These are phyloP conservation scores for Paxillus ammoniavirescens DNA, from an alignment of 768 basidiomycete species.

Conservation along the genomic window DNA sequence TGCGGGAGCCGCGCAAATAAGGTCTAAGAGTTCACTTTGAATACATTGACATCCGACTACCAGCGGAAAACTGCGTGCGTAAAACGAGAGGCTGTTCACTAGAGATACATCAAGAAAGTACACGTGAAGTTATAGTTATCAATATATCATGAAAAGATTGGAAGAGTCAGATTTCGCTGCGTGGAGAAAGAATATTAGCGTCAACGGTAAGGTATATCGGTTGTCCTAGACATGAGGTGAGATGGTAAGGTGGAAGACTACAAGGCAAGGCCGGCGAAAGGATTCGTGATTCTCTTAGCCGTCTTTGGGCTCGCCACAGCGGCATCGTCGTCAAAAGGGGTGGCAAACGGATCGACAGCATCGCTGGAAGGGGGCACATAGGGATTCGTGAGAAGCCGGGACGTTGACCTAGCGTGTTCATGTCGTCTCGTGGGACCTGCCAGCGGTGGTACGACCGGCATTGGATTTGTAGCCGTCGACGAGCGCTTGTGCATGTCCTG, in stretches of 20 bases:
- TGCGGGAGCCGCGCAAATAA: too few relatives aligned
- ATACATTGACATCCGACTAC: constrained; percentile 10
- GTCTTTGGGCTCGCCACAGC: constrained; percentile 27
- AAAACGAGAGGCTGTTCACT: constrained; percentile 13
- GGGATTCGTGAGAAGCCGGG: constrained; percentile 43
- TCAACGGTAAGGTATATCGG: constrained; percentile 13
- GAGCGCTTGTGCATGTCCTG: constrained; percentile 21
- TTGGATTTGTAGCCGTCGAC: constrained; percentile 12
- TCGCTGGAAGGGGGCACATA: constrained; percentile 38
- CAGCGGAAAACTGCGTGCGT: constrained; percentile 12
- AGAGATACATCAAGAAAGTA: constrained; percentile 24
- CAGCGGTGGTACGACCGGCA: constrained; percentile 11
- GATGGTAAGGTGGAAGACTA: constrained; percentile 15
- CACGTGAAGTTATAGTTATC: constrained; percentile 3
- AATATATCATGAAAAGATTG: constrained; percentile 1
- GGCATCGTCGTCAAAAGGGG: constrained; percentile 78
- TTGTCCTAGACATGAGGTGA: background rate
- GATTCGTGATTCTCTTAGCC: constrained; percentile 53
- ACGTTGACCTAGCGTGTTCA: constrained; percentile 35
- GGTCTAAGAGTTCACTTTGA: too few relatives aligned
- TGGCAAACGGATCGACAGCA: constrained; percentile 58
- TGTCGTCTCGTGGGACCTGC: constrained; percentile 17
- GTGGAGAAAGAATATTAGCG: constrained; percentile 11
- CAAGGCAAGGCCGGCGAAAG: constrained; percentile 41
- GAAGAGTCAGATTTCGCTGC: background rate